Base-by-base conservation (phyloP, 805 yeast genomes). In the Nakazawaea wickerhamii region DNA sequence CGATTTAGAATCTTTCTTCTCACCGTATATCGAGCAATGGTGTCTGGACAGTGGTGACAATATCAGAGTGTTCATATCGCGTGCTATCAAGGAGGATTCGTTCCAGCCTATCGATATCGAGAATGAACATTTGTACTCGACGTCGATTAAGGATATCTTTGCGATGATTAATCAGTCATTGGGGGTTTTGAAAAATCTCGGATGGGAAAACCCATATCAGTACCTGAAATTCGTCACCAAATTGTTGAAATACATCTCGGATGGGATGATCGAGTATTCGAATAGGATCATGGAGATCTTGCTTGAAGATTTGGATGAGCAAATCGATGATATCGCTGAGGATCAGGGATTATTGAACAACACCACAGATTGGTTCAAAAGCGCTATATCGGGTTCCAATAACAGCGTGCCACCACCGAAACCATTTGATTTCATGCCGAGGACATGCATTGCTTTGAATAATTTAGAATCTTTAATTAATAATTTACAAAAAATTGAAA, bases 381-480 rank as follows among this genome's bases (percentile, higher is more conserved):
- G 68, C 39, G 79, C 72, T 1, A 70, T 79, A 0, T 59, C 61
- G 21, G 60, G 67, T 18, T 17, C 34, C 3, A 56, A 63, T 3
- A 59, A 57, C 1, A 67, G 65, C 34, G 43, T 65, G 4, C 63
- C 60, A 5, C 49, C 58, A 38, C 72, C 76, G 3, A 71, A 69
- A 13, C 81, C 89, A 0, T 79, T 70, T 53, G 71, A 74, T 34
- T 83, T 83, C 62, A 67, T 70, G 45, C 64, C 70, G 5, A 68
- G 72, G 41, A 79, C 89, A 0, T 86, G 95, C 60, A 76, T 84
- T n/a, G 79, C 83, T n/a, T 64, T 87, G 47, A 85, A 84, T 58
- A 79, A 88, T 52, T 54, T 88, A 8, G 68, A 75, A 1, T 71
- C 74, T 9, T 68, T 77, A 68, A 55, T 70, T 51, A 53, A 61